Percentiles rank a stretch among this genome's conserved stretches.
phyloP scores from a whole-genome alignment of 2,329 filamentous ascomycete species.

The Pseudogymnoascus sp. region DNA sequence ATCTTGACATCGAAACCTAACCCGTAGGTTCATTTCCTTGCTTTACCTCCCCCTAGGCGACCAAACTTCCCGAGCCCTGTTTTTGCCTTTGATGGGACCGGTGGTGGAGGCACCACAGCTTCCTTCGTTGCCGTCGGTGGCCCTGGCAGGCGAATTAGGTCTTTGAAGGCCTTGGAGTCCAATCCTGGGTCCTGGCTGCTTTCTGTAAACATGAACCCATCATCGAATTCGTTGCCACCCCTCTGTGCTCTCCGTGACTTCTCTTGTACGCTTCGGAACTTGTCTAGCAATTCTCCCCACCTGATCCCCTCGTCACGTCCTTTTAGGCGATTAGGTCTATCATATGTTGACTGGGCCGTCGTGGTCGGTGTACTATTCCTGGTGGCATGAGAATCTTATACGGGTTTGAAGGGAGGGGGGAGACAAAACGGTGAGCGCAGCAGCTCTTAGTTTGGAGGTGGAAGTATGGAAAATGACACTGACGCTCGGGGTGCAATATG shows the following conservation, averaged over 20 bases:
- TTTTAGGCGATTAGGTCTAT: conserved; percentile 71
- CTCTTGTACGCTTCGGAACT: conserved; percentile 89
- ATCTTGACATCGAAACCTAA: neutral
- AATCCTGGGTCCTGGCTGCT: conserved; percentile 28
- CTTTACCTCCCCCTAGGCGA: conserved; percentile 57
- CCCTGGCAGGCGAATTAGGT: conserved; percentile 29
- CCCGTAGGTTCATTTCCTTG: conserved; percentile 11
- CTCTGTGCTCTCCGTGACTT: conserved; percentile 67
- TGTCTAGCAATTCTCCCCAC: conserved; percentile 89
- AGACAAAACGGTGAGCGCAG: neutral
- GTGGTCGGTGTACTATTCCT: conserved; percentile 39
- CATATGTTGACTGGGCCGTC: conserved; percentile 52
- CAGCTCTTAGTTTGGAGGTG: neutral
- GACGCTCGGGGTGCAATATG: conserved; percentile 77
- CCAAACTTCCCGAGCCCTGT: conserved; percentile 64
- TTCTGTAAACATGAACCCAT: conserved; percentile 46
- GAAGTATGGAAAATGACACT: conserved; percentile 35
- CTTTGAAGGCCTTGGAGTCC: conserved; percentile 35
- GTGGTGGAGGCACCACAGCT: conserved; percentile 22
- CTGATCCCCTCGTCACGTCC: conserved; percentile 78
- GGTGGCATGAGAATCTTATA: neutral
- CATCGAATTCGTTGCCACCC: conserved; percentile 39
- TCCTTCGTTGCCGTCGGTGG: conserved; percentile 47
- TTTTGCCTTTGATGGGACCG: conserved; percentile 50
- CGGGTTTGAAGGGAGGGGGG: neutral